Base-by-base conservation (phyloP, 306 rosid species). In the Cajanus cajan region DNA sequence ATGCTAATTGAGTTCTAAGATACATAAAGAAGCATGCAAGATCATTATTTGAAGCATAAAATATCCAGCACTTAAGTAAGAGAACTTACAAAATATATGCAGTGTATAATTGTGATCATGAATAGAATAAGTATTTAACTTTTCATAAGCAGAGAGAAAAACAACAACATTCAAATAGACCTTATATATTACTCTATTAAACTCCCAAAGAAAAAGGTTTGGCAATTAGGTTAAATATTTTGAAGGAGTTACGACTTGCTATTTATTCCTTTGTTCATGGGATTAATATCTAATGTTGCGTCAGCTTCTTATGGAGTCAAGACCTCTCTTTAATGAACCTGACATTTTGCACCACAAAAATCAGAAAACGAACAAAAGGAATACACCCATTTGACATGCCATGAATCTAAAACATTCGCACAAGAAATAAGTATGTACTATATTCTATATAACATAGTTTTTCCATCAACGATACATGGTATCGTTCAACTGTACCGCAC, bases 11-110 rank as follows among this genome's bases (percentile, higher is more conserved):
- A 69, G 13, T 52, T 61, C 55, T 25, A 75, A 52, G 63, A 31
- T 37, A 37, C 47, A 71, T 11, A 36, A 39, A 25, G 55, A 77
- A 24, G 62, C 64, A 62, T 11, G 71, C 48, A 67, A 73, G 78
- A 61, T 68, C 59, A 45, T 72, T 77, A 76, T 51, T 55, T 51
- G 33, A 77, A 77, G 72, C 54, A 73, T 31, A 24, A 28, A 73
- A 66, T 34, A 57, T 36, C 51, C 75, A 82, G 79, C 82, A 78
- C 70, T 74, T 37, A n/a, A n/a, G n/a, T n/a, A n/a, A n/a, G n/a
- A n/a, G n/a, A n/a, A 28, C 31, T 28, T 1, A 28, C 3, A 28
- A 28, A 28, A 28, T 3, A 28, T 1, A 28, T 28, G 31, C 31
- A 28, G 31, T 28, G 31, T 28, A 28, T 28, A 28, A 28, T 28